Evolutionary conservation across 495 filamentous ascomycete genomes (phyloP), one percentile per base, ranked within the genome.

Genomic region (Rostrohypoxylon terebratum): DNA sequence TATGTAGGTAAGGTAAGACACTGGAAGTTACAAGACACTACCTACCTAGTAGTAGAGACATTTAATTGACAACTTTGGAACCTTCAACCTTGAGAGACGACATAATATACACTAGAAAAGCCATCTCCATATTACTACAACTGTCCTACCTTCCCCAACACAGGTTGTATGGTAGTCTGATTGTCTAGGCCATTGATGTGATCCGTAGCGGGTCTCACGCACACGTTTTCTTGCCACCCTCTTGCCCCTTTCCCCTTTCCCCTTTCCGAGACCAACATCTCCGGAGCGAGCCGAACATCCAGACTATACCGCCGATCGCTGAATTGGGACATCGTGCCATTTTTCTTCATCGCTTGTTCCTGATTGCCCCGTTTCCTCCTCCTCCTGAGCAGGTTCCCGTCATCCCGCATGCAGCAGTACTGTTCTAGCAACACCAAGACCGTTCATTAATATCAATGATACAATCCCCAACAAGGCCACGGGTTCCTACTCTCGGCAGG

Each of bases 261-360:
- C 36, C 38, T 34, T 58, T 59, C 40, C 36, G 21, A 25, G 62
- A 66, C 65, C 69, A 58, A 33, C 50, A 59, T 53, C 31, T 59
- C 59, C 69, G 69, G 69, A 59, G 69, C 59, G 58, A 71, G 69
- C 69, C 69, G 68, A 62, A 55, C 53, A 51, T 25, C 45, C 44
- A 59, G 55, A 42, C 28, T 53, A 20, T 59, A 9, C 23, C 23
- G 57, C 33, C 28, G 66, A 59, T 64, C 53, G 18, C 53, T 58
- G 4, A 48, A 65, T 36, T 48, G n/a, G 20, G 61, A 64, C 16
- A 64, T 54, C 54, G 45, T 65, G 33, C 61, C 61, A 71, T 60
- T 20, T 11, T 28, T n/a, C n/a, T 28, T 36, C 31, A 60, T 60
- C 16, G 59, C 47, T 57, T 53, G 54, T 60, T 65, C 58, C 58